phyloP scores from a whole-genome alignment of 2,329 filamentous ascomycete genomes.

The Exophiala phaeomuriformis region DNA sequence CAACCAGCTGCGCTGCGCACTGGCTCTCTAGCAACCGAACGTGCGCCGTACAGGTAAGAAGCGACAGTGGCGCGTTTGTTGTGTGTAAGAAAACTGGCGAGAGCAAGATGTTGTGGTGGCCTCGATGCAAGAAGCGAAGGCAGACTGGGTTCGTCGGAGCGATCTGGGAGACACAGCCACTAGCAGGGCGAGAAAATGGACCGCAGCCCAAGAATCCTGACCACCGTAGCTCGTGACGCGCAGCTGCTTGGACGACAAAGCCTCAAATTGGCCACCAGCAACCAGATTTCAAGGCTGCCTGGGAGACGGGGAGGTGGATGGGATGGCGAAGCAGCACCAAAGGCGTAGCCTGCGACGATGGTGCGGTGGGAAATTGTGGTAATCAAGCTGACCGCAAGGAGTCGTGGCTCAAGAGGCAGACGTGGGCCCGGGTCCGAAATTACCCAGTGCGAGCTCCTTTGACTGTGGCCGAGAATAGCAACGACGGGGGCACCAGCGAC shows the following conservation, averaged over 20 bases:
- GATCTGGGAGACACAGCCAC: neutral
- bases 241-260: conserved; percentile 5
- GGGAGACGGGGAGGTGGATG: conserved; percentile 17
- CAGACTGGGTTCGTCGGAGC: neutral
- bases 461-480: conserved; percentile 21
- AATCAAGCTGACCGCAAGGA: conserved; percentile 27
- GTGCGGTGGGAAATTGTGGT: conserved; percentile 27
- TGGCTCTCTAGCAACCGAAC: conserved; percentile 8
- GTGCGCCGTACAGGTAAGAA: conserved; percentile 6
- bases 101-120: conserved; percentile 14
- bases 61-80: conserved; percentile 8
- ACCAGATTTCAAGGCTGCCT: conserved; percentile 8
- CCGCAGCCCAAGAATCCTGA: conserved; percentile 6
- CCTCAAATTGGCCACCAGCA: conserved; percentile 18
- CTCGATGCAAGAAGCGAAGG: conserved; percentile 1
- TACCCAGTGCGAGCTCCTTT: conserved; percentile 20
- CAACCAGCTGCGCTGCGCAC: conserved; percentile 6
- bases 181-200: neutral
- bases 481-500: conserved; percentile 19
- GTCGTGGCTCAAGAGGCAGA: conserved; percentile 17
- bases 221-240: conserved; percentile 14
- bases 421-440: conserved; percentile 26
- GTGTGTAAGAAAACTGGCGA: conserved; percentile 8
- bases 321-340: conserved; percentile 21
- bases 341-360: conserved; percentile 24